These are phyloP conservation scores for Solanum pennellii DNA, from an alignment of 257 asterid species.

Conservation along the genomic window DNA sequence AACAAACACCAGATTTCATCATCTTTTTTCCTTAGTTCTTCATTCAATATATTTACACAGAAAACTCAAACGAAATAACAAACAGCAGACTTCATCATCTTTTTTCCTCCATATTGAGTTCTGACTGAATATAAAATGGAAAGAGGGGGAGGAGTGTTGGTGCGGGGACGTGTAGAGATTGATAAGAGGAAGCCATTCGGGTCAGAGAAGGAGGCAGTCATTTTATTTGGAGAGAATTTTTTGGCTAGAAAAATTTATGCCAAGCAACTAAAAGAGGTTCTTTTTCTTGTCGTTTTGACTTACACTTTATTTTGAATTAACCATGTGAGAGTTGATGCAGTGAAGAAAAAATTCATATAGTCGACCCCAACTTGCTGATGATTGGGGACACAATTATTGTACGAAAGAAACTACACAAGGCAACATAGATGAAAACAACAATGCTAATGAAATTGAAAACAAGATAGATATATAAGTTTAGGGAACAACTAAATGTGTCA, in stretches of 20 bases:
- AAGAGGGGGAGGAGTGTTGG: slow-evolving; percentile 51
- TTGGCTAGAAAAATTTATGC: slow-evolving; percentile 64
- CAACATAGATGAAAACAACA: not conserved
- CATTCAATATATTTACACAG: not conserved
- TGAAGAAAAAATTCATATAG: not conserved
- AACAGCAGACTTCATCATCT: not conserved
- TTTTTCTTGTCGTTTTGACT: not conserved
- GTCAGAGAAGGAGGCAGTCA: slow-evolving; percentile 76
- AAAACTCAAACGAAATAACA: not conserved
- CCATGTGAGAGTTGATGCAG: not conserved
- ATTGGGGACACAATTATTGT: not conserved
- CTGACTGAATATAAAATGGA: slow-evolving; percentile 6
- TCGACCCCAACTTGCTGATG: not conserved
- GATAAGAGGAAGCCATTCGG: slow-evolving; percentile 68
- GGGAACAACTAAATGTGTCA: not conserved
- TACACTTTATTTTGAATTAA: not conserved
- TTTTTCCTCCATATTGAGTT: not conserved
- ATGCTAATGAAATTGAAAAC: not conserved
- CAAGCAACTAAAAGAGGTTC: slow-evolving; percentile 50
- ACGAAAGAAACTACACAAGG: not conserved
- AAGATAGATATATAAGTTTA: not conserved
- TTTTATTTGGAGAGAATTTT: slow-evolving; percentile 65
- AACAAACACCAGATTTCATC: too few relatives aligned
- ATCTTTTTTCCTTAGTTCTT: not conserved
- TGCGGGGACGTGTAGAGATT: slow-evolving; percentile 75